Evolutionary conservation across 306 rosid species (phyloP), one percentile per base, ranked within the genome.

Genomic region (Casuarina equisetifolia): DNA sequence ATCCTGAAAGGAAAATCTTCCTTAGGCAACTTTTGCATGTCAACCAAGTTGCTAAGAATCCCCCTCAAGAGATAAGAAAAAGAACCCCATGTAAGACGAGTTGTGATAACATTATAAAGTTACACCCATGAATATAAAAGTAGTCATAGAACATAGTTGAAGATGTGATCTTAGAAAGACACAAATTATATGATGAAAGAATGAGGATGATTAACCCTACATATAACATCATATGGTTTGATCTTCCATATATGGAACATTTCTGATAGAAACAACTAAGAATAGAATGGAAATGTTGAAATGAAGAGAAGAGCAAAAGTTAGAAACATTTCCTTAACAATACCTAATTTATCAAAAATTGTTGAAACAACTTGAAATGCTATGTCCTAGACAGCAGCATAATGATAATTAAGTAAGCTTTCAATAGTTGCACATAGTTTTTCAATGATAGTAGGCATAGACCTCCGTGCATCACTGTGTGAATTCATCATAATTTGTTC

Each of bases 1-100:
- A 87, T 92, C 79, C 90, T 88, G 75, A 87, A 92, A 54, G 92
- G 92, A 74, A 92, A 95, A 79, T 88, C 92, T 85, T 92, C 95
- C 81, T 90, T 93, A 7, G 91, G 86, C 63, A 89, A 82, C 84
- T 91, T 91, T 75, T 92, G 89, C 92, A 91, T 73, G 61, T 91
- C 93, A 74, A 83, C 91, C 32, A 0, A 25, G 32, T 0, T 25
- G 1, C 32, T 25, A 25, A 25, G 32, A 25, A 25, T 25, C 32
- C 32, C 32, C 32, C 32, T 25, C 32, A 25, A 25, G 32, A 25
- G 32, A 25, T 25, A 0, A 25, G 32, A 25, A 25, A 0, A 25
- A 25, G 32, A 25, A 25, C 32, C 32, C 32, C 32, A 0, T 25
- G 1, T 25, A 83, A 92, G 69, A 87, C 87, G 9, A 69, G 48